phyloP scores from a whole-genome alignment of 129 eudicot genomes.

The Pittosporum tobira region DNA sequence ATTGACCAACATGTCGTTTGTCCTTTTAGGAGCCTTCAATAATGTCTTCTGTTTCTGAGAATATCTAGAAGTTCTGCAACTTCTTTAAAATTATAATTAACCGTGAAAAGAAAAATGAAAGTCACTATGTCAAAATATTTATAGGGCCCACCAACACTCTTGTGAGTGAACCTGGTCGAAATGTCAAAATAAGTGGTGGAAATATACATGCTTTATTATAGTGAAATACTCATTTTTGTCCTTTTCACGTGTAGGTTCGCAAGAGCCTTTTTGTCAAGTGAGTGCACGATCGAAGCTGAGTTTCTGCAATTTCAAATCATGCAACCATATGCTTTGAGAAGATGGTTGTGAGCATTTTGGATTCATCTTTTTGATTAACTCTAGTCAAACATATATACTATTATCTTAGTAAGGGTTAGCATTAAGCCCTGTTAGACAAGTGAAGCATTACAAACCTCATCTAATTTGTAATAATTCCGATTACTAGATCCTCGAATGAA shows the following conservation, averaged over 20 bases:
- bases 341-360: neutral
- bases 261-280: constrained; percentile 36
- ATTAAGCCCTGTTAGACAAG: neutral
- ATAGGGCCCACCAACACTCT: neutral
- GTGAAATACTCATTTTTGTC: neutral
- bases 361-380: neutral
- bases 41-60: neutral
- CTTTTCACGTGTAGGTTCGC: constrained; percentile 42
- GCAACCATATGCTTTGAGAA: neutral
- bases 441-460: constrained; percentile 2
- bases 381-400: neutral
- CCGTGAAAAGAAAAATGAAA: neutral
- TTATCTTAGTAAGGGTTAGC: constrained; percentile 5
- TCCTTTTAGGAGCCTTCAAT: neutral
- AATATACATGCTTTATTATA: neutral
- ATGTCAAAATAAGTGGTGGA: neutral
- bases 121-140: neutral
- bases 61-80: neutral
- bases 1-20: too few relatives aligned
- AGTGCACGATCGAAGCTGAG: constrained; percentile 12
- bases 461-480: constrained; percentile 13
- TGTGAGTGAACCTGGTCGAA: neutral
- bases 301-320: too few relatives aligned
- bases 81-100: neutral
- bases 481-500: neutral